Conservation (phyloP, 2,329 filamentous ascomycete species). For the Fusarium buharicum region DNA sequence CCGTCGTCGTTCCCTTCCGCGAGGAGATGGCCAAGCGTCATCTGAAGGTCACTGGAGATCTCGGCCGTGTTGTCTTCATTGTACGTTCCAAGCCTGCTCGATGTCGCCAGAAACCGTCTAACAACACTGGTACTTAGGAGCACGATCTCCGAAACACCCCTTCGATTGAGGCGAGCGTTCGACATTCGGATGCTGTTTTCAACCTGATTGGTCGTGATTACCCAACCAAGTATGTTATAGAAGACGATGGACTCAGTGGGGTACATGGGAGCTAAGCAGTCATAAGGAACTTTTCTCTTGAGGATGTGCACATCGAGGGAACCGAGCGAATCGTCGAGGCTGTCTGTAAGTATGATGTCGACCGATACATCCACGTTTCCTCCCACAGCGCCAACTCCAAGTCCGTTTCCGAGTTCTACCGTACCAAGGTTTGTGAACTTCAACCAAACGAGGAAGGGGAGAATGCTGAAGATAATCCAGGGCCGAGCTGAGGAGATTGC, state of each 20-base stretch:
- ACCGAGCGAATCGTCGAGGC: conserved; percentile 92
- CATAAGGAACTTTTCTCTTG: conserved; percentile 88
- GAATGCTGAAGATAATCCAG: conserved; percentile 53
- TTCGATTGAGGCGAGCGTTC: conserved; percentile 95
- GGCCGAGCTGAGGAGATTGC: conserved; percentile 84
- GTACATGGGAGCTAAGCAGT: conserved; percentile 37
- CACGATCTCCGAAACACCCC: conserved; percentile 93
- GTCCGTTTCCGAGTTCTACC: conserved; percentile 88
- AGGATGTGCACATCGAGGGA: conserved; percentile 93
- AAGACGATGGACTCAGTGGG: background rate
- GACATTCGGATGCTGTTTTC: conserved; percentile 97
- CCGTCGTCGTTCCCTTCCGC: conserved; percentile 89
- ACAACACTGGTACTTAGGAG: conserved; percentile 67
- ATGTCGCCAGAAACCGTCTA: conserved; percentile 5
- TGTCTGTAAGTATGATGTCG: conserved; percentile 96
- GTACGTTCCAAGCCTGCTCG: conserved; percentile 57
- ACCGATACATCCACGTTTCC: conserved; percentile 96
- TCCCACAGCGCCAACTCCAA: conserved; percentile 87
- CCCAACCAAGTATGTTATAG: conserved; percentile 80
- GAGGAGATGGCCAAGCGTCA: conserved; percentile 99
- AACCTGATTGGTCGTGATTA: conserved; percentile 95
- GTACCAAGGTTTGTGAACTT: conserved; percentile 75
- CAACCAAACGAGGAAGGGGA: background rate
- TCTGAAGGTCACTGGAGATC: conserved; percentile 93
- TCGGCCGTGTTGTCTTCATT: conserved; percentile 88